Conservation (phyloP, 2,329 filamentous ascomycete genomes). For the Anthostomella pinea region DNA sequence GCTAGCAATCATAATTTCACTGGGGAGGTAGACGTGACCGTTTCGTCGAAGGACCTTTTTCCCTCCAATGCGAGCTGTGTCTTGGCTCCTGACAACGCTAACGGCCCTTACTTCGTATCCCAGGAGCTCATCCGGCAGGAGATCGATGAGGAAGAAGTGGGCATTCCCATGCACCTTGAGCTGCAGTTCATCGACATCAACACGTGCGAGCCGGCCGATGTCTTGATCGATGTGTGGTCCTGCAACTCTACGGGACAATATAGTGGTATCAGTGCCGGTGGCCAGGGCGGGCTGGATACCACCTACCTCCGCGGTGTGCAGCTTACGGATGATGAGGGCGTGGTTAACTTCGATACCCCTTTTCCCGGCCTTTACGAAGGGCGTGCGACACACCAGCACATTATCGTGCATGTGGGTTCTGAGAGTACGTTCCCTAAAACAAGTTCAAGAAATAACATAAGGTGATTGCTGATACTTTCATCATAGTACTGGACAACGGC, state of each 20-base stretch:
- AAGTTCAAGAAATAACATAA: too few species aligned
- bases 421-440: too few species aligned
- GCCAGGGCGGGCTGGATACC: conserved; percentile 35
- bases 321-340: conserved; percentile 43
- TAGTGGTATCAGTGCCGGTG: conserved; percentile 31
- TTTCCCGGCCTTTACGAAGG: conserved; percentile 44
- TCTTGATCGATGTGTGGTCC: conserved; percentile 44
- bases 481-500: conserved; percentile 47
- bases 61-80: conserved; percentile 42
- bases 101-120: conserved; percentile 44
- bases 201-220: conserved; percentile 39
- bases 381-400: conserved; percentile 42
- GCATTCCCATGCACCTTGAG: conserved; percentile 42
- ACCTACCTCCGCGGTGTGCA: conserved; percentile 49
- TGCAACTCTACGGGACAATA: conserved; percentile 46
- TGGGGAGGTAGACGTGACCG: conserved; percentile 28
- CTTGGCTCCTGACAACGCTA: conserved; percentile 40
- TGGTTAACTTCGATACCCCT: conserved; percentile 46
- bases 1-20: conserved; percentile 38
- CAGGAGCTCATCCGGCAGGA: conserved; percentile 41
- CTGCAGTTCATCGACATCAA: conserved; percentile 45
- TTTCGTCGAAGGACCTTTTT: conserved; percentile 35
- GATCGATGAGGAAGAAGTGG: conserved; percentile 37
- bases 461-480: too few species aligned
- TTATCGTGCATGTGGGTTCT: too few species aligned